Evolutionary conservation across 495 filamentous ascomycete genomes (phyloP).

Genomic region (Penicillium cataractarum): DNA sequence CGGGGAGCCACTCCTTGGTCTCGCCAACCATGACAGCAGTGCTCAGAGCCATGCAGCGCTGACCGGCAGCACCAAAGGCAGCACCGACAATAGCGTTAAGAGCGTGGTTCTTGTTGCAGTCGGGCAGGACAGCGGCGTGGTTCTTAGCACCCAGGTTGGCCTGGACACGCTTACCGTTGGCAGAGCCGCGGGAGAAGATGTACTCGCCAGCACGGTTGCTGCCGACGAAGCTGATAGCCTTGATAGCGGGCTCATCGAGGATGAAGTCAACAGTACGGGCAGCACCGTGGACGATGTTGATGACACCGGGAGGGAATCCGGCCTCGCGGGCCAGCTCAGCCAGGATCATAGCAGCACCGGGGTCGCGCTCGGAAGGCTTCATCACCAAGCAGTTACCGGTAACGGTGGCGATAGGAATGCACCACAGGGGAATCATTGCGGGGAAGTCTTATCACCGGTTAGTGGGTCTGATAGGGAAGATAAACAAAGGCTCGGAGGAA

Average conservation of each 20-base stretch:
- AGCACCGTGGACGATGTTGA: slow-evolving; percentile 93
- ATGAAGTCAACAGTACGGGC: slow-evolving; percentile 96
- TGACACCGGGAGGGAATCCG: slow-evolving; percentile 89
- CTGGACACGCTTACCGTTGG: slow-evolving; percentile 93
- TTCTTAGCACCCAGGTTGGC: slow-evolving; percentile 99
- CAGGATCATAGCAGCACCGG: slow-evolving; percentile 97
- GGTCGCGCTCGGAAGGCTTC: slow-evolving; percentile 97
- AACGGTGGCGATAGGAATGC: slow-evolving; percentile 89
- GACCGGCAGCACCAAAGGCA: slow-evolving; percentile 94
- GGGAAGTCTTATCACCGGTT: slow-evolving; percentile 74
- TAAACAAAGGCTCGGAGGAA: slow-evolving; percentile 15
- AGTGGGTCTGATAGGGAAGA: slow-evolving; percentile 16
- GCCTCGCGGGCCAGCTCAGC: slow-evolving; percentile 90
- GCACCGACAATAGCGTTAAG: slow-evolving; percentile 93
- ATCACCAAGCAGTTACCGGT: slow-evolving; percentile 93
- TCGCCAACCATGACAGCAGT: slow-evolving; percentile 93
- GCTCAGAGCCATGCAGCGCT: slow-evolving; percentile 97
- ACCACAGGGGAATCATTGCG: slow-evolving; percentile 99
- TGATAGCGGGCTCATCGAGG: slow-evolving; percentile 92
- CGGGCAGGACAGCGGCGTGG: slow-evolving; percentile 91
- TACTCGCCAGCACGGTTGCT: slow-evolving; percentile 97
- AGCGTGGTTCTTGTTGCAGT: slow-evolving; percentile 97
- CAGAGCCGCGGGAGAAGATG: slow-evolving; percentile 87
- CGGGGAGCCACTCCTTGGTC: slow-evolving; percentile 89
- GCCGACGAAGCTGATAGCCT: slow-evolving; percentile 97